These are phyloP conservation scores for Fistulifera solaris DNA, from an alignment of 108 stramenopile species.

Conservation along the genomic window DNA sequence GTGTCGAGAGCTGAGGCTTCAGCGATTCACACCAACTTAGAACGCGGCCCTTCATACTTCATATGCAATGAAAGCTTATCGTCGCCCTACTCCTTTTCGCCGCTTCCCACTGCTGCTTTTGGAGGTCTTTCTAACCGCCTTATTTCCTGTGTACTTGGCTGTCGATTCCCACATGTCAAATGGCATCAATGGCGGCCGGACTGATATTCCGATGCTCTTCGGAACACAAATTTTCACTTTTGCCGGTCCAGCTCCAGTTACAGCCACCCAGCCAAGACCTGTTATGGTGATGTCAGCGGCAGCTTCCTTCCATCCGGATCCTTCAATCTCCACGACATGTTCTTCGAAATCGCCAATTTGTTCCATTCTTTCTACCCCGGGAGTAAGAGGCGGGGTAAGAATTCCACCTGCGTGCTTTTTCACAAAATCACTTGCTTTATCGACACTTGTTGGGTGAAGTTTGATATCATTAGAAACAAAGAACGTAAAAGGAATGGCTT, in stretches of 20 bases:
- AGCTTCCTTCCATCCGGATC: slow-evolving; percentile 89
- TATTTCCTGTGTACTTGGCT: slow-evolving; percentile 74
- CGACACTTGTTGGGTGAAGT: slow-evolving; percentile 74
- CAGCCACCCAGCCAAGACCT: slow-evolving; percentile 95
- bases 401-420: slow-evolving; percentile 82
- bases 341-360: slow-evolving; percentile 85
- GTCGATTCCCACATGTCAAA: slow-evolving; percentile 85
- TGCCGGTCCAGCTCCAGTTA: slow-evolving; percentile 84
- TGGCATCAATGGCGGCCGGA: slow-evolving; percentile 85
- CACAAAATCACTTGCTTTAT: slow-evolving; percentile 70
- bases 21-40: no score
- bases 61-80: slow-evolving; percentile 16
- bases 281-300: slow-evolving; percentile 88
- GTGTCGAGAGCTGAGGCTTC: no score
- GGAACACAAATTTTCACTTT: slow-evolving; percentile 70
- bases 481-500: slow-evolving; percentile 88
- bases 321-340: slow-evolving; percentile 78
- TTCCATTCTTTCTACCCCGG: slow-evolving; percentile 62
- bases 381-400: slow-evolving; percentile 83
- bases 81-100: slow-evolving; percentile 71
- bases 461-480: slow-evolving; percentile 95
- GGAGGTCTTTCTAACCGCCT: slow-evolving; percentile 57
- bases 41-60: background rate
- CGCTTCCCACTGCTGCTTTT: slow-evolving; percentile 63
- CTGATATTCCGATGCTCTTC: slow-evolving; percentile 73